A percentile compares a stretch with the other conserved stretches of the same genome.
phyloP scores from a whole-genome alignment of 768 basidiomycete species.

The Hygrocybe punicea region DNA sequence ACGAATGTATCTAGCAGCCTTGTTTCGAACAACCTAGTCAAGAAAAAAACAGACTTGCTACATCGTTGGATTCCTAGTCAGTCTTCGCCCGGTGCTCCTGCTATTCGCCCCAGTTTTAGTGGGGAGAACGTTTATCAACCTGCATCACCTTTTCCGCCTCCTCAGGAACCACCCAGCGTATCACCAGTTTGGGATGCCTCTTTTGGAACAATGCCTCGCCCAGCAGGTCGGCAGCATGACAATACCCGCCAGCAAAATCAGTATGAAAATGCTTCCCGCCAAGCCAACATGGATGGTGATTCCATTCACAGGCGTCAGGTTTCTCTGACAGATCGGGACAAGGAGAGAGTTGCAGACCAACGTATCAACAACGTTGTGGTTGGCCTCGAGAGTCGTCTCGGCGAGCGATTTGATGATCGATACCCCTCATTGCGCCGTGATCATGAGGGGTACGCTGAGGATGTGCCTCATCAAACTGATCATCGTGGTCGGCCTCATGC shows the following conservation, averaged over 20 bases:
- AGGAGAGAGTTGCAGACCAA: background rate
- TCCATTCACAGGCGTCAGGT: background rate
- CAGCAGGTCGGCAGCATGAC: slow-evolving; percentile 14
- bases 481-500: background rate
- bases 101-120: slow-evolving; percentile 3
- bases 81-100: slow-evolving; percentile 16
- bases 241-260: slow-evolving; percentile 9
- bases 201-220: slow-evolving; percentile 11
- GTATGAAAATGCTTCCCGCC: background rate
- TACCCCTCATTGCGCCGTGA: slow-evolving; percentile 12
- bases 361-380: background rate
- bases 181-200: slow-evolving; percentile 22
- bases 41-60: slow-evolving; percentile 1
- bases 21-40: background rate
- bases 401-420: slow-evolving; percentile 19
- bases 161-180: slow-evolving; percentile 27
- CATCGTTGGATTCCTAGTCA: slow-evolving; percentile 23
- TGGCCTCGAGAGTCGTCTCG: slow-evolving; percentile 21
- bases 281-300: slow-evolving; percentile 3
- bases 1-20: background rate
- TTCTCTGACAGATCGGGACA: background rate
- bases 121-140: slow-evolving; percentile 17
- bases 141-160: slow-evolving; percentile 28
- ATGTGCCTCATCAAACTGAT: slow-evolving; percentile 2
- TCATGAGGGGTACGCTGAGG: slow-evolving; percentile 1